phyloP scores from a whole-genome alignment of 2,329 filamentous ascomycete genomes.

The Ophiostoma novo-ulmi region DNA sequence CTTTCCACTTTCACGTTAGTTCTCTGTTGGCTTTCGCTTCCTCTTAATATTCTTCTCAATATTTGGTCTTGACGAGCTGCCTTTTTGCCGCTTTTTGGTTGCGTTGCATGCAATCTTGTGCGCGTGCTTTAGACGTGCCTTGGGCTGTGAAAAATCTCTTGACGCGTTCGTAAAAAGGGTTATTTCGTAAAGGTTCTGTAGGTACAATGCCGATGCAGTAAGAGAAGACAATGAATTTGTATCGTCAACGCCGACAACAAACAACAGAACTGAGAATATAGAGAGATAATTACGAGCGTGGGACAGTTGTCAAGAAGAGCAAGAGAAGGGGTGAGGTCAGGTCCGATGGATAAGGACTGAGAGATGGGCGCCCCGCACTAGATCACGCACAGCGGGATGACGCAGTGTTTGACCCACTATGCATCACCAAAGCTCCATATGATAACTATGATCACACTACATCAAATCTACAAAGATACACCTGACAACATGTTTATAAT shows the following conservation, averaged over 20 bases:
- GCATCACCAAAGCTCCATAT: not conserved
- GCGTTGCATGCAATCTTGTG: too few species aligned
- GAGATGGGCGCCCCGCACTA: conserved; percentile 1
- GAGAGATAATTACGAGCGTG: not conserved
- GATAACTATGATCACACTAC: not conserved
- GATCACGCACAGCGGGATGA: conserved; percentile 4
- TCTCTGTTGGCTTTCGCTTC: too few species aligned
- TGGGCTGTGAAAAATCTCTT: not conserved
- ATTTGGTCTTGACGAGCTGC: too few species aligned
- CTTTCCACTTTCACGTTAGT: too few species aligned
- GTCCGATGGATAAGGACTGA: not conserved
- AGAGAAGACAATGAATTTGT: too few species aligned
- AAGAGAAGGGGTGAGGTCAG: not conserved
- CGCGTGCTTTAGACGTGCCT: not conserved
- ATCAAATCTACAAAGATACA: not conserved
- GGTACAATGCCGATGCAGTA: too few species aligned
- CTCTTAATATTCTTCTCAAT: too few species aligned
- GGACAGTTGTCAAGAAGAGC: not conserved
- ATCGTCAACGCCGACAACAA: too few species aligned
- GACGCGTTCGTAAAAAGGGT: not conserved
- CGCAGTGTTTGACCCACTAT: not conserved
- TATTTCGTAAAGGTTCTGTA: too few species aligned
- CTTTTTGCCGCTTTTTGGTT: too few species aligned
- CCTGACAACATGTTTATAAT: not conserved
- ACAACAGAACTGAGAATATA: not conserved